Evolutionary conservation across 2,329 filamentous ascomycete genomes (phyloP), one percentile per base, ranked within the genome.

Genomic region (Trichoderma breve): DNA sequence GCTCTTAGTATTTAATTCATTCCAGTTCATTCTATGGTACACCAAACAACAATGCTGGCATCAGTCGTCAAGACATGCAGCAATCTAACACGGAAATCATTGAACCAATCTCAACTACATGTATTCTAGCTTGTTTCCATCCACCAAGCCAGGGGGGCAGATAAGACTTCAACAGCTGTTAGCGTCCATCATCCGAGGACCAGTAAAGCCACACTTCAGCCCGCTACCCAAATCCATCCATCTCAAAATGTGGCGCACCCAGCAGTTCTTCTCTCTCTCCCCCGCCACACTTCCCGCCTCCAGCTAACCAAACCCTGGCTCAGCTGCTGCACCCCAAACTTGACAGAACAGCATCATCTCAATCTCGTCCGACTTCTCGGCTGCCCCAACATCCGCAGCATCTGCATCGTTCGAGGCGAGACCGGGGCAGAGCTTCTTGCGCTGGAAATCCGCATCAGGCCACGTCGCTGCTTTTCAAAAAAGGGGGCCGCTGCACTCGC

Each of bases 341-440:
- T 53, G 66, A 51, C 57, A 70, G 57, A 61, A 32, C 26, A 60
- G 18, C 65, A 58, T 67, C 32, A 53, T 43, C 64, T 39, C 28
- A 18, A 28, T 28, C 66, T 61, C 66, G 55, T 61, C 55, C 57
- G 55, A 61, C 39, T 61, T 57, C 30, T 61, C 66, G 66, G 57
- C n/a, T 28, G 28, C 53, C 30, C 66, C 51, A 67, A 58, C 64
- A 57, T 67, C 64, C 64, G 64, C 47, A 39, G 39, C 63, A 11
- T 47, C 55, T 32, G 28, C 66, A 70, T 70, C 55, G 34, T 62
- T 53, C 66, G 66, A 51, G 36, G 57, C 43, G 43, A 18, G 28
- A 60, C 28, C 55, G 65, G 53, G 55, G 55, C 53, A 26, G 30
- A 39, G 15, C 36, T 39, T n/a, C 28, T 36, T 36, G 8, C 57